phyloP scores from a whole-genome alignment of 2,329 filamentous ascomycete species.

The Arthrobotrys musiformis region DNA sequence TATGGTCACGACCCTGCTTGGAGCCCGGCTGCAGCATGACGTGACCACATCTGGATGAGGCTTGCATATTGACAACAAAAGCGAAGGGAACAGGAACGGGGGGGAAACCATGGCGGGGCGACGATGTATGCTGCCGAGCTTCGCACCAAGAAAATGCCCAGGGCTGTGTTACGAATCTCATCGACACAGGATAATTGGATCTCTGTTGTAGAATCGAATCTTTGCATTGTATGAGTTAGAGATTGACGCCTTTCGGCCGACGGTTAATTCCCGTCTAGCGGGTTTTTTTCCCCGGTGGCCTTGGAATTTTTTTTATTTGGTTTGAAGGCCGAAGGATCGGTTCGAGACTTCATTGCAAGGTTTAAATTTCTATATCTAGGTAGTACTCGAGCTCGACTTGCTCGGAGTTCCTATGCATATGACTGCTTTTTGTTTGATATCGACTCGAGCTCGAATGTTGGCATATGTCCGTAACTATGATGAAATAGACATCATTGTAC shows the following conservation, averaged over 20 bases:
- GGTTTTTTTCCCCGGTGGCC: not conserved
- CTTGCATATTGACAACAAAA: constrained; percentile 46
- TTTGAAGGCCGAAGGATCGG: constrained; percentile 8
- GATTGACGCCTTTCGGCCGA: constrained; percentile 16
- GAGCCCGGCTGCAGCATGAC: constrained; percentile 48
- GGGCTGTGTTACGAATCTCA: constrained; percentile 41
- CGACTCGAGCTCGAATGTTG: not conserved
- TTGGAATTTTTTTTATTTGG: not conserved
- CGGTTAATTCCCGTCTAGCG: constrained; percentile 6
- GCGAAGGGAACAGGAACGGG: constrained; percentile 11
- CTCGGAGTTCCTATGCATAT: not conserved
- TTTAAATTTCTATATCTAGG: not conserved
- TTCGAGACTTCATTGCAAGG: not conserved
- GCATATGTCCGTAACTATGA: constrained; percentile 14
- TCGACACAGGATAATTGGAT: constrained; percentile 4
- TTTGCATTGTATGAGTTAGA: constrained; percentile 17
- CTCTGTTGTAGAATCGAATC: not conserved
- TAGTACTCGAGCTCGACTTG: not conserved
- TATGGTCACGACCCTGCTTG: constrained; percentile 22
- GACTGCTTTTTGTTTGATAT: not conserved
- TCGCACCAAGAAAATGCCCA: constrained; percentile 11
- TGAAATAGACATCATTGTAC: constrained; percentile 44
- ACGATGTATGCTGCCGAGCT: constrained; percentile 47
- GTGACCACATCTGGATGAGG: constrained; percentile 41
- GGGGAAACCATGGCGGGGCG: constrained; percentile 23